Conservation (phyloP, 1,284 basidiomycete genomes). For the Hymenochaete sp. region DNA sequence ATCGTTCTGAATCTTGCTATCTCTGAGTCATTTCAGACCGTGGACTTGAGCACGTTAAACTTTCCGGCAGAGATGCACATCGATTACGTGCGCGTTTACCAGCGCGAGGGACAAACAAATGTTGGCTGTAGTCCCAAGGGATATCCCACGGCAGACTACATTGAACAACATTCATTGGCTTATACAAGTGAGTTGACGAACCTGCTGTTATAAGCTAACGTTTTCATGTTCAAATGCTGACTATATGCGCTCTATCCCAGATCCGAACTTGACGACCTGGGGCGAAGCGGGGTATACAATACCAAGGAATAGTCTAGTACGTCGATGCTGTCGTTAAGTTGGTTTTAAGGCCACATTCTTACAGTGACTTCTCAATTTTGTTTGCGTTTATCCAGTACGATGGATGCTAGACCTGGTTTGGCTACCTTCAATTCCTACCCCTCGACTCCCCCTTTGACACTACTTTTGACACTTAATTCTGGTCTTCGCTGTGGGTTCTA, state of each 20-base stretch:
- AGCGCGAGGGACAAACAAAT: slow-evolving; percentile 36
- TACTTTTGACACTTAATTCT: neutral
- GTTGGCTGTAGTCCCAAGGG: slow-evolving; percentile 47
- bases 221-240: slow-evolving; percentile 1
- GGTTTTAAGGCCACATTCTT: too few species aligned
- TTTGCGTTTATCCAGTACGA: slow-evolving; percentile 1
- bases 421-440: neutral
- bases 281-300: slow-evolving; percentile 15
- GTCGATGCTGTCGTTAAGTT: neutral
- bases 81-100: slow-evolving; percentile 55
- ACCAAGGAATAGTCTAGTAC: slow-evolving; percentile 19
- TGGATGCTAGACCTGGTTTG: slow-evolving; percentile 3
- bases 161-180: slow-evolving; percentile 26
- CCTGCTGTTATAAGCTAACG: too few species aligned
- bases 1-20: neutral
- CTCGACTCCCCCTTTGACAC: neutral
- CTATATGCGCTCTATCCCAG: neutral
- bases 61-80: slow-evolving; percentile 45
- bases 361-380: neutral
- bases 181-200: slow-evolving; percentile 18
- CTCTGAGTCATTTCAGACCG: slow-evolving; percentile 41
- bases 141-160: slow-evolving; percentile 47
- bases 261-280: slow-evolving; percentile 19
- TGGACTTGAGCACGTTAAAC: slow-evolving; percentile 32
- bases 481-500: neutral